Conservation (phyloP, 2,329 filamentous ascomycete species). For the Monascus ruber region DNA sequence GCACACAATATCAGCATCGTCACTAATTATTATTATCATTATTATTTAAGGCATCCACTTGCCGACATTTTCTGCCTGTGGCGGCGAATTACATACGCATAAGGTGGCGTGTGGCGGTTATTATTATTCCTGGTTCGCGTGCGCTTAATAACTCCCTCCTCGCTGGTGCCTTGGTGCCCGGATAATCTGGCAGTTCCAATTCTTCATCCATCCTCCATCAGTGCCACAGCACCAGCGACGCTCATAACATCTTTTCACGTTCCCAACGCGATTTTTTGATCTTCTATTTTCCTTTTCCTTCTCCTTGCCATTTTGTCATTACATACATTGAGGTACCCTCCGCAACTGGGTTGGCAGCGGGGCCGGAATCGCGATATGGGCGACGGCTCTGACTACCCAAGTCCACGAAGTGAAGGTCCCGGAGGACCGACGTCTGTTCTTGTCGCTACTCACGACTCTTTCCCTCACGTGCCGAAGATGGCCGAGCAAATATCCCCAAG, state of each 20-base stretch:
- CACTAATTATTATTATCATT: too few relatives aligned
- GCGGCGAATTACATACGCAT: not conserved
- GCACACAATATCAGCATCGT: too few relatives aligned
- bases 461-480: slow-evolving; percentile 25
- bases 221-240: not conserved
- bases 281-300: not conserved
- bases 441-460: slow-evolving; percentile 22
- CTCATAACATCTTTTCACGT: not conserved
- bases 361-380: slow-evolving; percentile 26
- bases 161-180: not conserved
- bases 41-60: too few relatives aligned
- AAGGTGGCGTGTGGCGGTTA: not conserved
- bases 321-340: slow-evolving; percentile 2
- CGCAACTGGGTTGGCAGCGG: slow-evolving; percentile 18
- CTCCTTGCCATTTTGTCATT: slow-evolving; percentile 1
- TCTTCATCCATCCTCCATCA: not conserved
- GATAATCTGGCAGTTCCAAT: not conserved
- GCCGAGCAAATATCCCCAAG: slow-evolving; percentile 19
- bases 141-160: not conserved
- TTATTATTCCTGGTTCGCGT: not conserved
- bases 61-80: too few relatives aligned
- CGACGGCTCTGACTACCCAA: slow-evolving; percentile 32
- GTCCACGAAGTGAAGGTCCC: slow-evolving; percentile 32
- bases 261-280: not conserved
- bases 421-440: slow-evolving; percentile 24